These are phyloP conservation scores for Cryptococcus jaspeensis DNA, from an alignment of 1,284 basidiomycete genomes.

Conservation along the genomic window DNA sequence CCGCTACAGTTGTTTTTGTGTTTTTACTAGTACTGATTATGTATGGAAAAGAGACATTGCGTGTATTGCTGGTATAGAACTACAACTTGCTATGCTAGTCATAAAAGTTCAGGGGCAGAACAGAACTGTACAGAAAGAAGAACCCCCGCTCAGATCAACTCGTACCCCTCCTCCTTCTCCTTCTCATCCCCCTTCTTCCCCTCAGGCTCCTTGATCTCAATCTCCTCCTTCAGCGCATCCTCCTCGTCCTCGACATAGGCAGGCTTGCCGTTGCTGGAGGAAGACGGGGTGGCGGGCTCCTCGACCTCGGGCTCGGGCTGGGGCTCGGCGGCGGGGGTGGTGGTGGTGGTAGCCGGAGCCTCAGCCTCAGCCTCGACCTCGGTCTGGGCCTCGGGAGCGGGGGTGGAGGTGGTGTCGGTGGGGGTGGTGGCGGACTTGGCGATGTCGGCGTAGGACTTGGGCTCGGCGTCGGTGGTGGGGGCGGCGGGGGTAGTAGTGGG, in stretches of 20 bases:
- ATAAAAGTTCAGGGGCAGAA: no score
- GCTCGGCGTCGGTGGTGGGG: constrained; percentile 2
- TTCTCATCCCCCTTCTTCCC: constrained; percentile 14
- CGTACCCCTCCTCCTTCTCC: constrained; percentile 30
- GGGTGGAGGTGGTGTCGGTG: not conserved
- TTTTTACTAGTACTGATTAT: no score
- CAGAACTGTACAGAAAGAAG: no score
- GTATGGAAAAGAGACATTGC: no score
- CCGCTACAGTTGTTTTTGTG: no score
- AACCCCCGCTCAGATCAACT: constrained; percentile 11
- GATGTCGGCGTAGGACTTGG: constrained; percentile 15
- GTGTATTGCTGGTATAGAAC: no score
- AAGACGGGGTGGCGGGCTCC: no score
- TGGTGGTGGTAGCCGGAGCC: constrained; percentile 1
- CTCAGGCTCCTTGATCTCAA: constrained; percentile 4
- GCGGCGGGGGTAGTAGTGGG: not conserved
- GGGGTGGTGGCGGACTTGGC: constrained; percentile 1
- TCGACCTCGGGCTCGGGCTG: not conserved
- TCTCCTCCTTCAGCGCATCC: not conserved
- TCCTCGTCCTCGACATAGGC: not conserved
- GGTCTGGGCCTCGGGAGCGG: not conserved
- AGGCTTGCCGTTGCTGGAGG: no score
- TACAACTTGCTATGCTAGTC: no score
- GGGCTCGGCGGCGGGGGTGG: not conserved
- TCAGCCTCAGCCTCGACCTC: not conserved